Conservation (phyloP, 2,329 filamentous ascomycete species). For the Alternaria sp. region DNA sequence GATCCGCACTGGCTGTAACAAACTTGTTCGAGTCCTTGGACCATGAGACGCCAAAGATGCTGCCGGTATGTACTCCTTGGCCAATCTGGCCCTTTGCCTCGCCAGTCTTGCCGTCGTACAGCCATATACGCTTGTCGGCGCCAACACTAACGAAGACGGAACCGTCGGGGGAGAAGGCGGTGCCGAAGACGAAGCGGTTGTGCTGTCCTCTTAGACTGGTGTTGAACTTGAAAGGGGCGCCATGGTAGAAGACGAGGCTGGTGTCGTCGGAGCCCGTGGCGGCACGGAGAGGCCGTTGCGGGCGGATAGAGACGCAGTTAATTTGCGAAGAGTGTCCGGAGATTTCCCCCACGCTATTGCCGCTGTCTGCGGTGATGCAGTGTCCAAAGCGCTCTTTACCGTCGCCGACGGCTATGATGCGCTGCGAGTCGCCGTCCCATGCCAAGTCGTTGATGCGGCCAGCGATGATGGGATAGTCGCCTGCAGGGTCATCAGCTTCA, state of each 20-base stretch:
- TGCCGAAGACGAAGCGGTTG: slow-evolving; percentile 86
- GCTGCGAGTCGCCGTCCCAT: slow-evolving; percentile 96
- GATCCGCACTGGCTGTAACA: slow-evolving; percentile 91
- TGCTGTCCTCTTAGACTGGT: slow-evolving; percentile 81
- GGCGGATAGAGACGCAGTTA: slow-evolving; percentile 88
- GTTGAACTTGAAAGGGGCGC: slow-evolving; percentile 95
- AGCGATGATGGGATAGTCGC: slow-evolving; percentile 93
- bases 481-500: slow-evolving; percentile 52
- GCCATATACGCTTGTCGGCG: slow-evolving; percentile 88
- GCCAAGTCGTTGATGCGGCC: slow-evolving; percentile 95
- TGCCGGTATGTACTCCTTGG: slow-evolving; percentile 86
- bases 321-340: slow-evolving; percentile 88
- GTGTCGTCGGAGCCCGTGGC: slow-evolving; percentile 92
- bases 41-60: slow-evolving; percentile 93
- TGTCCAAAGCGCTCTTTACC: slow-evolving; percentile 93
- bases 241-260: slow-evolving; percentile 89
- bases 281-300: slow-evolving; percentile 88
- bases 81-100: slow-evolving; percentile 80
- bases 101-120: slow-evolving; percentile 96
- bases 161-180: slow-evolving; percentile 90
- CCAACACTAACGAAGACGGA: slow-evolving; percentile 83
- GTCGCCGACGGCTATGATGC: slow-evolving; percentile 94
- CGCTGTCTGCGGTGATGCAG: slow-evolving; percentile 88
- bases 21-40: slow-evolving; percentile 83
- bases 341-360: slow-evolving; percentile 95